Conservation (phyloP, 1,139 yeast species). For the Wickerhamiella infanticola region DNA sequence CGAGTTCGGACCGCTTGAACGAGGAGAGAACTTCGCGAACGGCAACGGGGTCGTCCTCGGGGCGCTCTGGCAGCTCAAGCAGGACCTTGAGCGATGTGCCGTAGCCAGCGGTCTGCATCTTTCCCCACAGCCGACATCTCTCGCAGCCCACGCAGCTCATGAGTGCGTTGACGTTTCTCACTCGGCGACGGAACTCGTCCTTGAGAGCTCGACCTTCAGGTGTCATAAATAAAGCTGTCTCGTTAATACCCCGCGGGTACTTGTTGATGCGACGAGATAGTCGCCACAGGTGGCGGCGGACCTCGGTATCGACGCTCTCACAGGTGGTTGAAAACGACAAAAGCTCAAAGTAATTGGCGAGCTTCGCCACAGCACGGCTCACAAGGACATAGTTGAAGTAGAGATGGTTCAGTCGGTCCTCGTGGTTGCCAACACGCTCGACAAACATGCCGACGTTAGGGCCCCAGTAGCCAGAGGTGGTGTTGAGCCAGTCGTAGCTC, state of each 20-base stretch:
- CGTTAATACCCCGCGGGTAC: constrained; percentile 34
- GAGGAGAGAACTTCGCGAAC: constrained; percentile 25
- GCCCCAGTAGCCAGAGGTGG: constrained; percentile 61
- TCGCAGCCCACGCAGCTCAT: constrained; percentile 99
- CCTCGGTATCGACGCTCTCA: constrained; percentile 33
- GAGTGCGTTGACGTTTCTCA: constrained; percentile 75
- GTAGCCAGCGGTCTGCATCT: constrained; percentile 89
- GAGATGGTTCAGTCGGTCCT: constrained; percentile 77
- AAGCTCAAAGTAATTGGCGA: constrained; percentile 33
- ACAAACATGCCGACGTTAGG: constrained; percentile 73
- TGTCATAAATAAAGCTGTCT: constrained; percentile 31
- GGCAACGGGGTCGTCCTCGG: constrained; percentile 28
- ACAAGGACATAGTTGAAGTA: constrained; percentile 88
- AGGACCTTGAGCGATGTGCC: constrained; percentile 88
- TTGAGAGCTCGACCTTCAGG: constrained; percentile 39
- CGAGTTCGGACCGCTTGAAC: constrained; percentile 71
- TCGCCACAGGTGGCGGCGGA: constrained; percentile 26
- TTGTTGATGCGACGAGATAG: constrained; percentile 16
- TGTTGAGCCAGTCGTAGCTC: constrained; percentile 67
- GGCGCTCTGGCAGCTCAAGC: constrained; percentile 52
- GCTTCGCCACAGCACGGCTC: constrained; percentile 62
- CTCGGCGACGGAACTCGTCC: constrained; percentile 70
- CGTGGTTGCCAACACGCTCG: constrained; percentile 77
- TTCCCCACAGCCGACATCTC: constrained; percentile 95
- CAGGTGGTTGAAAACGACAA: constrained; percentile 35